Percentiles rank a stretch among this genome's conserved stretches.
Evolutionary conservation across 2,329 filamentous ascomycete genomes (phyloP).

Genomic region (Nigrograna mackinnonii): DNA sequence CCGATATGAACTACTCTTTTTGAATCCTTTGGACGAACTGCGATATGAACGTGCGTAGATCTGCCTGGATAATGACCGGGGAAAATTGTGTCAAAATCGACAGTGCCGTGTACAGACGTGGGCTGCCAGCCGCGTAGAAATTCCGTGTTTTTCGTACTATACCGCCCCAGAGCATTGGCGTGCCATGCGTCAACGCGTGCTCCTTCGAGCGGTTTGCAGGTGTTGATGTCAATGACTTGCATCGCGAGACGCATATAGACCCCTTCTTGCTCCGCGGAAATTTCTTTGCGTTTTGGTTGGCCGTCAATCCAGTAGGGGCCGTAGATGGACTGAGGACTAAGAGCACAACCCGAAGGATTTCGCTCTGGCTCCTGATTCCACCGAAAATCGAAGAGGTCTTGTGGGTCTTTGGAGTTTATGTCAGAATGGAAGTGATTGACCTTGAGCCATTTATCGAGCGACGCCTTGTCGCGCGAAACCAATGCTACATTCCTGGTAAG

Average conservation of each 20-base stretch:
- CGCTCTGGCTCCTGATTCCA: constrained; percentile 2
- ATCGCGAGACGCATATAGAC: constrained; percentile 53
- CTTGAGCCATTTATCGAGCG: constrained; percentile 19
- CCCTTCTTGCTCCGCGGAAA: constrained; percentile 51
- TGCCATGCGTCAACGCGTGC: constrained; percentile 57
- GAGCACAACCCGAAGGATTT: constrained; percentile 10
- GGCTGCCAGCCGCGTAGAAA: constrained; percentile 51
- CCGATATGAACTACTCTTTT: constrained; percentile 43
- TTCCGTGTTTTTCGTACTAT: neutral
- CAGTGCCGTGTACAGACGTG: constrained; percentile 52
- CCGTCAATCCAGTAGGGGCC: constrained; percentile 39
- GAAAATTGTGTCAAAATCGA: constrained; percentile 52
- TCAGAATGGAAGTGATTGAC: constrained; percentile 18
- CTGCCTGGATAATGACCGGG: constrained; percentile 44
- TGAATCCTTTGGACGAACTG: constrained; percentile 15
- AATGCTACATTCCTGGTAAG: neutral
- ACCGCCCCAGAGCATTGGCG: neutral
- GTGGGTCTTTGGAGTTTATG: constrained; percentile 10
- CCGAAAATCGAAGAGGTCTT: constrained; percentile 6
- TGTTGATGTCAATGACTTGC: constrained; percentile 56
- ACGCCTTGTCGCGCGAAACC: constrained; percentile 12
- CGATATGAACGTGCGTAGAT: constrained; percentile 31
- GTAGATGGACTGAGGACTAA: constrained; percentile 19
- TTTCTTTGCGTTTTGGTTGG: constrained; percentile 52
- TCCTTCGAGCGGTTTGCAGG: constrained; percentile 53